Conservation (phyloP, 306 rosid genomes). For the Dryas alaskensis region DNA sequence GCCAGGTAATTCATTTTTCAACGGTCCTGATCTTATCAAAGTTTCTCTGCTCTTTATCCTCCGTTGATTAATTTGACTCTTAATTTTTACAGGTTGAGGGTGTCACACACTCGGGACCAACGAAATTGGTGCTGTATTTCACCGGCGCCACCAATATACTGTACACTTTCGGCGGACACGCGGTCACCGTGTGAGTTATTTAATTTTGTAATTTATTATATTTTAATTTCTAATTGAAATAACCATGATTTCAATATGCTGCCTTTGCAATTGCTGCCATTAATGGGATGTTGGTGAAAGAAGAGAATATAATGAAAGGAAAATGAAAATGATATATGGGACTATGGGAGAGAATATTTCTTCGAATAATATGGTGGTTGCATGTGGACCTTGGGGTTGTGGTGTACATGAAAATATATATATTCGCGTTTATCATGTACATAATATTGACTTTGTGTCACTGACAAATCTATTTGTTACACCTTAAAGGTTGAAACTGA, state of each 20-base stretch:
- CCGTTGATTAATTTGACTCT: neutral
- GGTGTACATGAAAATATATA: neutral
- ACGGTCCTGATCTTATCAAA: neutral
- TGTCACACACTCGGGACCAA: constrained; percentile 77
- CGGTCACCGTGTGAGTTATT: constrained; percentile 82
- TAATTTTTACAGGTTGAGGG: constrained; percentile 55
- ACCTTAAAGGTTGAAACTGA: neutral
- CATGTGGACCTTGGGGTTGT: constrained; percentile 4
- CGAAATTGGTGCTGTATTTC: constrained; percentile 71
- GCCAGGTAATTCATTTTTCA: constrained; percentile 58
- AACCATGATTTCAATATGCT: constrained; percentile 28
- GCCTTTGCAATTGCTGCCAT: constrained; percentile 45
- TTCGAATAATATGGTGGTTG: constrained; percentile 1
- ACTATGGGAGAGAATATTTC: neutral
- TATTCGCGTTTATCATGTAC: neutral
- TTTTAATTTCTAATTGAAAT: neutral
- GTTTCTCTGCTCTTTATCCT: neutral
- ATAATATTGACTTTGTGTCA: constrained; percentile 18
- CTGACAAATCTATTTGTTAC: neutral
- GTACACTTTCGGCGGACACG: constrained; percentile 98
- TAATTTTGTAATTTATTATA: neutral
- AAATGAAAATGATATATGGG: neutral
- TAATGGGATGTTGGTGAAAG: constrained; percentile 28
- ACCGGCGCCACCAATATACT: constrained; percentile 96
- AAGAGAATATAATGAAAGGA: constrained; percentile 40